phyloP scores from a whole-genome alignment of 2,329 filamentous ascomycete species.

The Furcasterigmium furcatum region DNA sequence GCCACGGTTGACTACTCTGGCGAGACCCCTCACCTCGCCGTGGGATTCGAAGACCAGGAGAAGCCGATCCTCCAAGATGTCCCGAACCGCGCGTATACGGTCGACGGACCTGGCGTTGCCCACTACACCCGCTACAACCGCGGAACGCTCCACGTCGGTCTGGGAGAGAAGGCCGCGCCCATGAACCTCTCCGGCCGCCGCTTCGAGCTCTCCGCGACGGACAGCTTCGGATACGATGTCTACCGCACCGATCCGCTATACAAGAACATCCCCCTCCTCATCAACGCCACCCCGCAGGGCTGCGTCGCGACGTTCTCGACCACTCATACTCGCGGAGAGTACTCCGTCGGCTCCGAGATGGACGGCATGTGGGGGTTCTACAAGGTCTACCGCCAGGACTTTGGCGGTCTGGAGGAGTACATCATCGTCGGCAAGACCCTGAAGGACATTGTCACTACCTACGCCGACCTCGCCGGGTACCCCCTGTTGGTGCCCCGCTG shows the following conservation, averaged over 20 bases:
- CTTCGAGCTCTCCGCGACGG: constrained; percentile 65
- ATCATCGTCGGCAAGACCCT: constrained; percentile 64
- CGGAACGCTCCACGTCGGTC: constrained; percentile 62
- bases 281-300: constrained; percentile 62
- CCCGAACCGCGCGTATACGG: constrained; percentile 60
- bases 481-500: constrained; percentile 67
- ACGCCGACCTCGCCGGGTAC: constrained; percentile 66
- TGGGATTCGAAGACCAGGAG: constrained; percentile 45
- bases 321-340: constrained; percentile 60
- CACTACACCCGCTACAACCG: constrained; percentile 64
- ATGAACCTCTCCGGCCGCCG: constrained; percentile 68
- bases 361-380: constrained; percentile 74
- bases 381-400: constrained; percentile 71
- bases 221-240: constrained; percentile 71
- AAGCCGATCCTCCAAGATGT: constrained; percentile 60
- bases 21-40: constrained; percentile 50
- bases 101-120: constrained; percentile 58
- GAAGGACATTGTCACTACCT: constrained; percentile 61
- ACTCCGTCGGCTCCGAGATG: constrained; percentile 67
- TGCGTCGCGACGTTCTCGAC: constrained; percentile 68
- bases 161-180: constrained; percentile 70
- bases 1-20: constrained; percentile 57
- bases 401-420: constrained; percentile 71
- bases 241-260: constrained; percentile 70
- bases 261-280: constrained; percentile 71